These are phyloP conservation scores for Argentina anserina DNA, from an alignment of 306 rosid genomes.

Conservation along the genomic window DNA sequence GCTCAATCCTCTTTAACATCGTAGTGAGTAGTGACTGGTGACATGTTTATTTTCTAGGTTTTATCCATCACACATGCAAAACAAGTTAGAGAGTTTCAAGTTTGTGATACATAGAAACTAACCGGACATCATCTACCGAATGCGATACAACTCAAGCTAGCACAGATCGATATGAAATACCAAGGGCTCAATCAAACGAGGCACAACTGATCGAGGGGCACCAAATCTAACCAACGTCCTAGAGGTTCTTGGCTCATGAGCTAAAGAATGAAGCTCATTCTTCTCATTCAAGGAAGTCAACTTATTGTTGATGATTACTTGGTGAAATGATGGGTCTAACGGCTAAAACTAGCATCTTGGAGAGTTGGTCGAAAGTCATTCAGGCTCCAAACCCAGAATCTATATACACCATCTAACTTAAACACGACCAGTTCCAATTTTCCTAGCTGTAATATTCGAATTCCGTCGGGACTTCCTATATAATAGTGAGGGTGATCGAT, in stretches of 20 bases:
- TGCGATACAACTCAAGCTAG: background rate
- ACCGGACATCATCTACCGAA: background rate
- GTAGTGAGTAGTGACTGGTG: too few species aligned
- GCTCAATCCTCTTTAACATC: background rate
- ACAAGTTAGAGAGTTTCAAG: background rate
- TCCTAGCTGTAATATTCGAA: background rate
- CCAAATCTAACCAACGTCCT: background rate
- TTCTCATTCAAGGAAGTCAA: background rate
- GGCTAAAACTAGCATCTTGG: background rate
- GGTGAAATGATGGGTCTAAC: background rate
- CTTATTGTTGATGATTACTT: too few species aligned
- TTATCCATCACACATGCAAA: too few species aligned
- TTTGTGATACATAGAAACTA: background rate
- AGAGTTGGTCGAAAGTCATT: slow-evolving; percentile 4
- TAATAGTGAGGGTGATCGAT: background rate
- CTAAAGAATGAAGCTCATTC: background rate
- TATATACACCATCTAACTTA: background rate
- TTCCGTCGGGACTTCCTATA: background rate
- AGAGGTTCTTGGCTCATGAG: background rate
- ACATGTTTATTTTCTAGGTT: too few species aligned
- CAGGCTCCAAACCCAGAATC: background rate
- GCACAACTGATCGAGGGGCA: background rate
- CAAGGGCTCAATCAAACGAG: background rate
- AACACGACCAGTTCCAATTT: background rate
- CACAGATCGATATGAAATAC: background rate